Evolutionary conservation across 768 basidiomycete genomes (phyloP), one percentile per base, ranked within the genome.

Genomic region (Lactarius vividus): DNA sequence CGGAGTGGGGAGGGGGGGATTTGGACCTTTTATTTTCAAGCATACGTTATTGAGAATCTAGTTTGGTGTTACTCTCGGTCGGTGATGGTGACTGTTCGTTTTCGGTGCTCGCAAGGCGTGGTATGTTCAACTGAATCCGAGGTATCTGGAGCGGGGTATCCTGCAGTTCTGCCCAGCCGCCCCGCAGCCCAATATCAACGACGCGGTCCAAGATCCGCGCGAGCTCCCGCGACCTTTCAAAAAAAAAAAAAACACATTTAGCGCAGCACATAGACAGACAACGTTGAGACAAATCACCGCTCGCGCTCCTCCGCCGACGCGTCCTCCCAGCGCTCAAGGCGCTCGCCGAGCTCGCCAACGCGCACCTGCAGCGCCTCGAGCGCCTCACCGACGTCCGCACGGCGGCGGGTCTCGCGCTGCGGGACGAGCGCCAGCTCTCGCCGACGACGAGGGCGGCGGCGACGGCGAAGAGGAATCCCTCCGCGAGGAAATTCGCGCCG

Each of bases 401-500:
- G 79, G n/a, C 89, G 86, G 72, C 84, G 89, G 0, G 85, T 81
- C 65, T 87, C 80, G 64, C n/a, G n/a, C 81, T 90, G 23, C 89
- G 81, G 0, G 89, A 88, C 1, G 84, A 82, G 0, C 92, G 88
- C 82, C 84, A 94, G 28, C 87, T 79, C 74, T 95, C 92, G 2
- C 87, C 88, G 13, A 93, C 65, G 63, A 95, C 93, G 6, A 94
- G 79, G 0, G 75, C 75, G 2, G 88, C 87, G 0, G 92, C 92
- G 2, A 94, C 92, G 23, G 79, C 73, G 72, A 94, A 94, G 3
- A 94, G 82, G 70, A 94, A 94, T 0, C 90, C 90, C 75, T 94
- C 92, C 0, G 92, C 92, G 5, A 94, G 79, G 6, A 87, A 81
- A 69, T 93, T 94, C 18, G 92, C 90, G 26, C 92, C 92, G 70